Base-by-base conservation (phyloP, 768 basidiomycete genomes). In the Saitozyma podzolica region DNA sequence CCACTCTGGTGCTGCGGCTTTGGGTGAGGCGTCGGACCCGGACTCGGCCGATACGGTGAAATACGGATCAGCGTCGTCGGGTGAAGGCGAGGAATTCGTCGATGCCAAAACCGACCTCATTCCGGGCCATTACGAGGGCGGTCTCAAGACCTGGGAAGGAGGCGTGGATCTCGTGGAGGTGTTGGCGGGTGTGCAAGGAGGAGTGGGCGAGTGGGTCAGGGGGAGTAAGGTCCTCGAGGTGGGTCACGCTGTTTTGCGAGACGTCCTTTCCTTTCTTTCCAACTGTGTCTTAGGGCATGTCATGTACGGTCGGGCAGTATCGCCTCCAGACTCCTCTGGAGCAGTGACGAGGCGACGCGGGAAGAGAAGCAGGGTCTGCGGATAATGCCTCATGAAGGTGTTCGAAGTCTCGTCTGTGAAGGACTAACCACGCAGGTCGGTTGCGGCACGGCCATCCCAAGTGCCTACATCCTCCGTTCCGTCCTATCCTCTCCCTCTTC, bases 121-220 rank as follows among this genome's bases (percentile, higher is more conserved):
- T 4, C 89, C 92, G 2, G 88, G 92, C 0, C 83, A 92, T 0
- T 98, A 99, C 68, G 95, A 99, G 80, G 95, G 95, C 19, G 95
- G 95, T 6, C 78, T 98, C 56, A 97, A 98, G 80, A 97, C 93
- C 1, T 99, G 95, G 95, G 95, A 99, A 78, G 95, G 92, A 68
- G 89, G 90, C 53, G 80, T 93, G 13, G 95, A 98, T 77, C 82
- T 98, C 2, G 90, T 89, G 0, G 83, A 85, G 41, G 88, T 87
- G 45, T 52, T 81, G 47, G 58, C 19, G 63, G 62, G 49, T 9
- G 56, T 6, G 52, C 69, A 39, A 74, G 72, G 42, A 72, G 80
- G 50, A 47, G 50, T 73, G 1, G 70, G 67, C 58, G 62, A 56
- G 3, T 72, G 73, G 29, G 66, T 82, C 6, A 72, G 68, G 40